Evolutionary conservation across 805 yeast species (phyloP).

Genomic region (Wickerhamomyces canadensis): DNA sequence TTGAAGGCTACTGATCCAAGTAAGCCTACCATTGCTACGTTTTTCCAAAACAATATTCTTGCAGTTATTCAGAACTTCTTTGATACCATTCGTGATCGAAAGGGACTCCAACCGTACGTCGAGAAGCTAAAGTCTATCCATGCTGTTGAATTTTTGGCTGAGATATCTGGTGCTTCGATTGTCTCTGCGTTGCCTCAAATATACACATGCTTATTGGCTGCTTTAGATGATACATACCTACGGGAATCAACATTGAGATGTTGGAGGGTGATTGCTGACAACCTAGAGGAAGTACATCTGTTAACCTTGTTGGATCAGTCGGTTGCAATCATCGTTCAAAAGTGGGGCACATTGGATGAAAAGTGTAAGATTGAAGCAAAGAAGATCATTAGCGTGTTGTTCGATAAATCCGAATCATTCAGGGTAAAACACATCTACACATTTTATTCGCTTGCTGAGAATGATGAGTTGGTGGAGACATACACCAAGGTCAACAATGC

Average conservation of each 20-base stretch:
- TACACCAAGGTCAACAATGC: conserved; percentile 23
- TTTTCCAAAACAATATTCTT: conserved; percentile 54
- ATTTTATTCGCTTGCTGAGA: conserved; percentile 46
- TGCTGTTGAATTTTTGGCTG: conserved; percentile 67
- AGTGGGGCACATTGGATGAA: conserved; percentile 47
- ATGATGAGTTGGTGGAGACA: conserved; percentile 31
- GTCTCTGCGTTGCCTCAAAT: conserved; percentile 77
- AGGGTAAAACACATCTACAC: conserved; percentile 42
- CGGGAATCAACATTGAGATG: conserved; percentile 59
- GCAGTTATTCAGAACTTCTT: conserved; percentile 78
- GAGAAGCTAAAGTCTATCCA: conserved; percentile 67
- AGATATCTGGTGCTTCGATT: conserved; percentile 46
- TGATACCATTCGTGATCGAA: conserved; percentile 67
- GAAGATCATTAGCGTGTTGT: conserved; percentile 38
- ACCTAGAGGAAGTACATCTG: conserved; percentile 51
- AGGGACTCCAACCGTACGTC: conserved; percentile 64
- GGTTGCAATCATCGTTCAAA: conserved; percentile 66
- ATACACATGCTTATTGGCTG: conserved; percentile 78
- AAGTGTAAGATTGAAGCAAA: conserved; percentile 47
- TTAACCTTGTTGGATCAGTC: conserved; percentile 68
- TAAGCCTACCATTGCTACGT: conserved; percentile 29
- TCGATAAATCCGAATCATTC: conserved; percentile 28
- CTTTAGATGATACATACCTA: conserved; percentile 57
- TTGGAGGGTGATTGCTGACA: conserved; percentile 56
- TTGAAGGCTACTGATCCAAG: conserved; percentile 23